Evolutionary conservation across 2,329 filamentous ascomycete genomes (phyloP).

Genomic region (Sphaceloma murrayae): DNA sequence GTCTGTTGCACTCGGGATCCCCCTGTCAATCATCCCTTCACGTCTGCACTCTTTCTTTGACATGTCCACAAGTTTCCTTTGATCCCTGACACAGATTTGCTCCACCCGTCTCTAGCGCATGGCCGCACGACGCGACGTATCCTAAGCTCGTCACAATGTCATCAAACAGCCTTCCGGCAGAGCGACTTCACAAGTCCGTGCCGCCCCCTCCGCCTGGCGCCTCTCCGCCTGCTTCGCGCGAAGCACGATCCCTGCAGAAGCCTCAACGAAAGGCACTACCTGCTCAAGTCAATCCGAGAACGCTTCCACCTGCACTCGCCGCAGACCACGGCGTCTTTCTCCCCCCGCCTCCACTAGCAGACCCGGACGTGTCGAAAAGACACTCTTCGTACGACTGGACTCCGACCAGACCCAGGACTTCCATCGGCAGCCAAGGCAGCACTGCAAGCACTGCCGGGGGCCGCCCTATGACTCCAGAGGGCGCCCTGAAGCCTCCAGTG

Average conservation of each 20-base stretch:
- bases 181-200: conserved; percentile 9
- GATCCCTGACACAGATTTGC: background rate
- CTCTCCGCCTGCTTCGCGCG: conserved; percentile 3
- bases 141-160: conserved; percentile 10
- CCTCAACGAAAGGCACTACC: conserved; percentile 7
- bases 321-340: conserved; percentile 15
- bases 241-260: background rate
- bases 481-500: conserved; percentile 3
- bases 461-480: conserved; percentile 10
- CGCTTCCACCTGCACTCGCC: conserved; percentile 14
- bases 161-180: background rate
- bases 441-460: conserved; percentile 6
- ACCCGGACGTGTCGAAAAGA: conserved; percentile 1
- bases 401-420: conserved; percentile 2
- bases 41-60: too few relatives aligned
- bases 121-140: conserved; percentile 3
- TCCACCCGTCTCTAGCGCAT: background rate
- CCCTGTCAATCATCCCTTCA: conserved; percentile 12
- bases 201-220: conserved; percentile 4
- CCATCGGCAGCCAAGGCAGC: conserved; percentile 6
- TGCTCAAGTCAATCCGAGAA: conserved; percentile 4
- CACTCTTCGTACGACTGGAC: conserved; percentile 13
- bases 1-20: background rate
- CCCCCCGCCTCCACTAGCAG: conserved; percentile 7
- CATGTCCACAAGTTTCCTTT: too few relatives aligned